Evolutionary conservation across 371 early-diverging fungal species (phyloP), one percentile per base, ranked within the genome.

Genomic region (Basidiobolus heterosporus): DNA sequence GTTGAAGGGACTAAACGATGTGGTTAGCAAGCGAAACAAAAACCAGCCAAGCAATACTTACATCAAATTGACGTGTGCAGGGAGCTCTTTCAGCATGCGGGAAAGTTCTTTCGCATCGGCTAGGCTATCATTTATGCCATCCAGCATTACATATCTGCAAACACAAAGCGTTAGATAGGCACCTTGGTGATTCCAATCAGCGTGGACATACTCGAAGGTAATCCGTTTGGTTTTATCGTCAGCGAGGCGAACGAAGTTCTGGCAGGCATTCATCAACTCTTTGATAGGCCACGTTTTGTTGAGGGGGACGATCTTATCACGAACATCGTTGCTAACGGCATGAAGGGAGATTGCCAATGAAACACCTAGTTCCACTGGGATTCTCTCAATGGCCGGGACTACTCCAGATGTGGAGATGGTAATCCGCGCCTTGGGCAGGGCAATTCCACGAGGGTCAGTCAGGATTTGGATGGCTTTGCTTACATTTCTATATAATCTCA

Each of bases 331-430:
- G 23, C 75, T 82, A 18, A 85, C 80, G 0, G 91, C 90, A 61
- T 93, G 94, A 3, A 93, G 64, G 1, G 87, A 86, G 13, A 93
- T 72, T 0, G 94, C 92, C 36, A 93, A 62, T 0, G 81, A 75
- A 15, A 89, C 79, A 16, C 80, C 80, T 3, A 87, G 74, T 3
- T 88, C 88, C 17, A 67, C 58, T 7, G 78, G 80, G 18, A 91
- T 59, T 22, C 78, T 68, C 5, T 73, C 70, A 22, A 93, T 75
- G 17, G 82, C 64, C 3, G 90, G 88, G 0, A 79, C 82, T 1
- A 93, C 85, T 19, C 94, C 94, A 3, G 89, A 88, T 0, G 94
- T 93, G 0, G 88, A 87, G 1, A 93, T 65, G 2, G 87, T 85
- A 48, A 93, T 83, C 45, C 81, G 78, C 45, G 67, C 52, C 17